Base-by-base conservation (phyloP, 352 stramenopile genomes). In the Pelagophyceae sp. region DNA sequence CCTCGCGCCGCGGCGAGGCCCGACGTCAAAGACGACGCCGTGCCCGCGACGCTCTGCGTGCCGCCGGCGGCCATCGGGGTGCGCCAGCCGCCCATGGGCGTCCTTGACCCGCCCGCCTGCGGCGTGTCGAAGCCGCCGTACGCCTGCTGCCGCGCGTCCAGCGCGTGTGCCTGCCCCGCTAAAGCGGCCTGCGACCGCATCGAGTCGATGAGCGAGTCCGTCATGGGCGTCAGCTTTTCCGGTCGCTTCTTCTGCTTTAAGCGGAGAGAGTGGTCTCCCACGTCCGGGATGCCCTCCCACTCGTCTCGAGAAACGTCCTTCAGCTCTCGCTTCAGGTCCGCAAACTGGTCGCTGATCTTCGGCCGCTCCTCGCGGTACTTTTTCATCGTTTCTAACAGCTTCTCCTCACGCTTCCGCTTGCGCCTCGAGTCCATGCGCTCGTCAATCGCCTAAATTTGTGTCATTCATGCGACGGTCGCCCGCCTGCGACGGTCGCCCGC, bases 281-380 rank as follows among this genome's bases (percentile, higher is more conserved):
- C 94, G 76, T 98, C 95, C 0, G 94, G 95, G 77, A 99, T 98
- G 72, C 87, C 86, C 45, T 97, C 91, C 95, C 95, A 99, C 78
- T 98, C 90, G 38, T 91, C 91, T 79, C 96, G 90, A 17, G 87
- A 94, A 79, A 99, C 94, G 75, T 79, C 86, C 60, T 90, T 84
- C 40, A 99, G 80, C 61, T 94, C 89, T 72, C 90, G 84, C 86
- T 98, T 98, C n/a, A 98, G 84, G 80, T 99, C 95, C 1, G 92
- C 90, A 81, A 99, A 99, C 85, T 98, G 94, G 83, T 97, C 93
- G 61, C 90, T 94, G 83, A 98, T 97, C 81, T 96, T 97, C 17
- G 91, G 92, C 17, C 90, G 86, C 45, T 96, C 90, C 58, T 91
- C 83, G 1, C 90, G 85, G 60, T 86, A 85, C 78, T 91, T 91